These are phyloP conservation scores for Solanum sejunctum DNA, from an alignment of 257 asterid genomes.

Conservation along the genomic window DNA sequence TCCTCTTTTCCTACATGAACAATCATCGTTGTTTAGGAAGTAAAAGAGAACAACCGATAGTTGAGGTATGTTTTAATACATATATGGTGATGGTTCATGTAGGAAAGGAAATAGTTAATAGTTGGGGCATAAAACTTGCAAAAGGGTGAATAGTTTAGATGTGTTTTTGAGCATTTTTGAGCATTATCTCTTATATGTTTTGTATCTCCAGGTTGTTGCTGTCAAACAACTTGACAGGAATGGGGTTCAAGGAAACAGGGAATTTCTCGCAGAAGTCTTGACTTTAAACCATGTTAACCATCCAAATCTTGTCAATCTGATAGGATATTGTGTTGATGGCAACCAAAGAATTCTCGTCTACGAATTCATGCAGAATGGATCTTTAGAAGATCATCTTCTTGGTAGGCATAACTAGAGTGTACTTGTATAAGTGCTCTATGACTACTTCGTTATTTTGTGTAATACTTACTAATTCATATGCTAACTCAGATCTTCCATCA, in stretches of 20 bases:
- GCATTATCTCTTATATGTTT: background rate
- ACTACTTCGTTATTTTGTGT: background rate
- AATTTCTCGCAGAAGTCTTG: slow-evolving; percentile 60
- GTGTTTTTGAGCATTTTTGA: background rate
- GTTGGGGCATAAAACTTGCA: background rate
- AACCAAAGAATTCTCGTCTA: slow-evolving; percentile 69
- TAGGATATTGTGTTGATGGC: slow-evolving; percentile 89
- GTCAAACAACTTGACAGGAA: slow-evolving; percentile 38
- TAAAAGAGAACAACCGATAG: background rate
- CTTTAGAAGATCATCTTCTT: slow-evolving; percentile 63
- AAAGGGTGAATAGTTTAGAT: background rate
- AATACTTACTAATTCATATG: background rate
- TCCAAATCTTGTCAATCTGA: slow-evolving; percentile 61
- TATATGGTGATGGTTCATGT: no score
- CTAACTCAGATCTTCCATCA: slow-evolving; percentile 12
- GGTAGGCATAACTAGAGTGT: slow-evolving; percentile 21
- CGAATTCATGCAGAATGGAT: slow-evolving; percentile 57
- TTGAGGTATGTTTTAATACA: no score
- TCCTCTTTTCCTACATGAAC: background rate
- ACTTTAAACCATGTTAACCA: slow-evolving; percentile 61
- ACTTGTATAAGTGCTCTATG: background rate
- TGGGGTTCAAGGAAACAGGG: slow-evolving; percentile 32
- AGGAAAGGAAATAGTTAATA: no score
- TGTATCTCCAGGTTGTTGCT: slow-evolving; percentile 21
- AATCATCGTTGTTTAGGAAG: no score